Percentiles rank a stretch among this genome's conserved stretches.
These are phyloP conservation scores for Pseudotulostoma volvatum DNA, from an alignment of 495 filamentous ascomycete species.

Conservation along the genomic window DNA sequence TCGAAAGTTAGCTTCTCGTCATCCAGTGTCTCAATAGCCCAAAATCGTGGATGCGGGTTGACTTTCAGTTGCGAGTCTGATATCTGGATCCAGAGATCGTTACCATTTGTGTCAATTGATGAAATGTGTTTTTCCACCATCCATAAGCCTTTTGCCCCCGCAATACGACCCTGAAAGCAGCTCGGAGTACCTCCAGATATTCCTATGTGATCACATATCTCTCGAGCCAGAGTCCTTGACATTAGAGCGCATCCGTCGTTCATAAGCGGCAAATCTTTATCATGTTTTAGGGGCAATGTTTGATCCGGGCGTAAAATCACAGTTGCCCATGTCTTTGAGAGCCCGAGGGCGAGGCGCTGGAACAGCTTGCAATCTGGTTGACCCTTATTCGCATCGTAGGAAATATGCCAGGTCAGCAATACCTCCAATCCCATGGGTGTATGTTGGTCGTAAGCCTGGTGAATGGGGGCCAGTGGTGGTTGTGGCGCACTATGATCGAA, in stretches of 20 bases:
- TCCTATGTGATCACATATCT: conserved; percentile 41
- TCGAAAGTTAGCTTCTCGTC: conserved; percentile 54
- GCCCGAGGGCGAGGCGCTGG: conserved; percentile 26
- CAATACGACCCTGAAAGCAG: conserved; percentile 67
- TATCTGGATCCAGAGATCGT: conserved; percentile 56
- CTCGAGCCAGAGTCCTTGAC: conserved; percentile 44
- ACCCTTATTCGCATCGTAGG: conserved; percentile 18
- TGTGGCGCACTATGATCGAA: conserved; percentile 11
- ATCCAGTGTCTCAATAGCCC: conserved; percentile 17
- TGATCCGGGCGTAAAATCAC: conserved; percentile 26
- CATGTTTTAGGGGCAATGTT: conserved; percentile 20
- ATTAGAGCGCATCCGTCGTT: conserved; percentile 69
- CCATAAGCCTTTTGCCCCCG: conserved; percentile 82
- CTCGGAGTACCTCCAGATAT: conserved; percentile 45
- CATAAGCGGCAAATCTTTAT: conserved; percentile 38
- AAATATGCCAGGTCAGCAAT: conserved; percentile 38
- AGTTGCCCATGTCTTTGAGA: conserved; percentile 32
- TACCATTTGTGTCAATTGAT: conserved; percentile 12
- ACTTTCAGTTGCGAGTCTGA: conserved; percentile 72
- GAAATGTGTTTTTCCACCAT: conserved; percentile 40
- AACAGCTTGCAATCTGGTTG: conserved; percentile 38
- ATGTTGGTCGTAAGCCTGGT: conserved; percentile 13
- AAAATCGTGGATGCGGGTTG: conserved; percentile 37
- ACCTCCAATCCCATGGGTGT: conserved; percentile 23
- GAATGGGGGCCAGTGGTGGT: conserved; percentile 9